Conservation (phyloP, 2,329 filamentous ascomycete species). For the Talaromyces rugulosus region DNA sequence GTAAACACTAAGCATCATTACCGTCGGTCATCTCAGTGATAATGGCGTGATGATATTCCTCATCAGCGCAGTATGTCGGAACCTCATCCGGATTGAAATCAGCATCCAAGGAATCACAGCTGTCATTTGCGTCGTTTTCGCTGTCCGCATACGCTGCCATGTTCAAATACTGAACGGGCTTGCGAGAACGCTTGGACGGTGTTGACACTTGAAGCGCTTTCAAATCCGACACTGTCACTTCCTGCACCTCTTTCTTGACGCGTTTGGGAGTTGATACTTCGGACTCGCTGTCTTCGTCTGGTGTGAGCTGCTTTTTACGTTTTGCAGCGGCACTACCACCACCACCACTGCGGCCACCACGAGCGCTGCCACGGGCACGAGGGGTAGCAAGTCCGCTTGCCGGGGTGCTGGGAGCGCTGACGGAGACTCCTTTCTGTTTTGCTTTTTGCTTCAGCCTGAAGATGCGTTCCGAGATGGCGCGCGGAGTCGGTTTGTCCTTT, state of each 20-base stretch:
- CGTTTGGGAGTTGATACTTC: neutral
- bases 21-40: neutral
- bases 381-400: neutral
- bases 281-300: neutral
- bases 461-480: conserved; percentile 9
- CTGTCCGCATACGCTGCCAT: conserved; percentile 1
- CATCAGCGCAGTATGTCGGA: neutral
- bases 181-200: conserved; percentile 3
- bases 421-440: neutral
- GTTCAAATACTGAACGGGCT: neutral
- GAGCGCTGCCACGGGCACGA: neutral
- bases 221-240: neutral
- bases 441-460: conserved; percentile 8
- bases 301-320: neutral
- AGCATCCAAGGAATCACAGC: neutral
- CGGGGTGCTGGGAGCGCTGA: neutral
- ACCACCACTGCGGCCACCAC: neutral
- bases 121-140: neutral
- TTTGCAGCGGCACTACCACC: neutral
- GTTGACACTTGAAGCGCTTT: neutral
- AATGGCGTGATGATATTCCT: neutral
- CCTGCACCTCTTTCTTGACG: neutral
- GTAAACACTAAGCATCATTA: neutral
- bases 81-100: neutral
- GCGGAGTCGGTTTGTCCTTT: conserved; percentile 5